Base-by-base conservation (phyloP, 345 rosid species). In the Gossypioides kirkii region DNA sequence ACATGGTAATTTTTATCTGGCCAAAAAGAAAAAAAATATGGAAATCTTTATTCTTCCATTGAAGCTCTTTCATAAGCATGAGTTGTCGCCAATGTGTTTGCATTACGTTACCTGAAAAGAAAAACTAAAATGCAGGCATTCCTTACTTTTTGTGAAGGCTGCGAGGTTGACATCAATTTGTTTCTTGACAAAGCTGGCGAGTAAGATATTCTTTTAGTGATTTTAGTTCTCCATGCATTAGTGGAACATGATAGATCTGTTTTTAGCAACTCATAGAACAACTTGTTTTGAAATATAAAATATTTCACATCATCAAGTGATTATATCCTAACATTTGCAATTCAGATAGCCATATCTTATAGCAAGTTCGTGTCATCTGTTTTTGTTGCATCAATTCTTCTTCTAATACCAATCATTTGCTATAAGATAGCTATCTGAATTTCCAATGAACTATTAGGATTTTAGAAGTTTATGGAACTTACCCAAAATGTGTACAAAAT, bases 121-220 rank as follows among this genome's bases (percentile, higher is more conserved):
- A 54, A 50, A 69, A 36, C 58, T 58, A 13, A 64, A 55, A 74
- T 82, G 59, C 86, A 95, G 96, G 99, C 99, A 52, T 92, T 95
- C 81, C 87, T 92, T 70, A 78, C 97, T 67, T 91, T 95, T 73
- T 88, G 96, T 9, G 98, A 92, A 75, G 91, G 96, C 56, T 91
- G 94, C 73, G 99, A 95, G 83, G 88, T 86, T 4, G 98, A 92
- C 79, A 89, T 92, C 74, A 93, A 90, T 74, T 76, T 91, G 46
- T 89, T 84, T 74, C 86, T 91, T 73, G 94, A 92, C 81, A 92
- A 95, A 79, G 85, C 92, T 73, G 97, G 98, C 82, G 93, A 92
- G 98, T 91, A 95, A 87, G 98, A 83, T 74, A 63, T 69, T 73
- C 71, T 42, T 69, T 23, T 63, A 17, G 45, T 69, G 11, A 50